phyloP scores from a whole-genome alignment of 2,329 filamentous ascomycete species.

The Apiospora koreana region DNA sequence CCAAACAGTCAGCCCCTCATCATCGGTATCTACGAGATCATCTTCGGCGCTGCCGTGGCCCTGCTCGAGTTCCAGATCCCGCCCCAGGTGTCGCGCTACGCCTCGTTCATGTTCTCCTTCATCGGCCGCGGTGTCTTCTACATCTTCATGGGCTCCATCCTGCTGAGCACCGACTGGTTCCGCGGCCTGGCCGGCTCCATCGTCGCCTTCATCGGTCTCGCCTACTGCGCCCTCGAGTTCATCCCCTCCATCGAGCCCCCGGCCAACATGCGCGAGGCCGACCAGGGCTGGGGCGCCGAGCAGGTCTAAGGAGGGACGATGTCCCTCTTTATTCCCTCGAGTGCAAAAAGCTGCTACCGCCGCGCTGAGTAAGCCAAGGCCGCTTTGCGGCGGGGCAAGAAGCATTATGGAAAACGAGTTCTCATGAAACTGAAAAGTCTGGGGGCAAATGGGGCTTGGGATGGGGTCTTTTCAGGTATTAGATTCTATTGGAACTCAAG shows the following conservation, averaged over 20 bases:
- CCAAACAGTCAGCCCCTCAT: constrained; percentile 67
- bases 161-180: constrained; percentile 68
- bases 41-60: constrained; percentile 81
- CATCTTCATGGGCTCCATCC: constrained; percentile 87
- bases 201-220: constrained; percentile 76
- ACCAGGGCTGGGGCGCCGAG: constrained; percentile 75
- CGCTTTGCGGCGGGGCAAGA: background rate
- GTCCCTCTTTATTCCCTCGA: background rate
- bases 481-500: background rate
- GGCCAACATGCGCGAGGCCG: constrained; percentile 78
- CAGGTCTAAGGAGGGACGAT: constrained; percentile 57
- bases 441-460: background rate
- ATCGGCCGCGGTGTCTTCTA: constrained; percentile 95
- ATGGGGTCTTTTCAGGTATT: background rate
- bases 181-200: constrained; percentile 77
- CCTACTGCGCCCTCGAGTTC: constrained; percentile 75
- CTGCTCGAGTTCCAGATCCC: constrained; percentile 93
- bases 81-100: constrained; percentile 88
- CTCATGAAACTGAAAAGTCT: background rate
- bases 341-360: background rate
- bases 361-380: background rate
- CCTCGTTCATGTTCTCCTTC: constrained; percentile 97
- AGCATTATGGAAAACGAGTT: background rate
- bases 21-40: constrained; percentile 81
- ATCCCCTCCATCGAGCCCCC: constrained; percentile 78